A percentile compares a stretch with the other conserved stretches of the same genome.
phyloP scores from a whole-genome alignment of 139 green algal species.

The Coelastrella sp. region DNA sequence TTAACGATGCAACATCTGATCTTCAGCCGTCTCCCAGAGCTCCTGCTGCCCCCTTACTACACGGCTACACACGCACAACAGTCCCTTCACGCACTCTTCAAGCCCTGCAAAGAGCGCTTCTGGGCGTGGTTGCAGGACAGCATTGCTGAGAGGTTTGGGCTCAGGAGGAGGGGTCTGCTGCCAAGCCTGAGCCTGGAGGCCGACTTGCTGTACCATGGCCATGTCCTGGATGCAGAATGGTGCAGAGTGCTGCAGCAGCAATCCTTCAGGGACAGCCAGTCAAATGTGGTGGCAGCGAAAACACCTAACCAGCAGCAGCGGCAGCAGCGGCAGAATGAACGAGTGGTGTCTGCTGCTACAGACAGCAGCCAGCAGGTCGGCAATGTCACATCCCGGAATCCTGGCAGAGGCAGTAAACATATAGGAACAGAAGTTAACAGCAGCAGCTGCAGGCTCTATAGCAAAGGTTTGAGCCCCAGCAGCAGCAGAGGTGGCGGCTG shows the following conservation, averaged over 20 bases:
- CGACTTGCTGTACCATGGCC: slow-evolving; percentile 4
- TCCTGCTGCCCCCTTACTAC: slow-evolving; percentile 36
- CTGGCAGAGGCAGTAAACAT: background rate
- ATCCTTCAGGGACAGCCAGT: background rate
- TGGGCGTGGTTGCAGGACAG: background rate
- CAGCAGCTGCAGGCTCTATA: background rate
- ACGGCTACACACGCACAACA: background rate
- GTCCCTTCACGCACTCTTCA: background rate
- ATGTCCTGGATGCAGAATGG: background rate
- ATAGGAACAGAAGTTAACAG: background rate
- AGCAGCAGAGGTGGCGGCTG: background rate
- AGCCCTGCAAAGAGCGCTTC: background rate
- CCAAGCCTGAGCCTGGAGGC: background rate
- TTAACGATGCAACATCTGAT: background rate
- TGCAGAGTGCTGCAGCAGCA: background rate
- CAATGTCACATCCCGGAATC: background rate
- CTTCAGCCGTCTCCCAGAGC: background rate
- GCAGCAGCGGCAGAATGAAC: background rate
- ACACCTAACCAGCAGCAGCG: background rate
- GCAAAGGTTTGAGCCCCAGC: background rate
- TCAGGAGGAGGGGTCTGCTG: background rate
- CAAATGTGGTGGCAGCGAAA: background rate
- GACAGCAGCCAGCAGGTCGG: too few species aligned
- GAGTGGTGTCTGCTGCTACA: too few species aligned
- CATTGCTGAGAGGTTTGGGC: background rate